Evolutionary conservation across 352 stramenopile species (phyloP).

Genomic region (Phytophthora sp.): DNA sequence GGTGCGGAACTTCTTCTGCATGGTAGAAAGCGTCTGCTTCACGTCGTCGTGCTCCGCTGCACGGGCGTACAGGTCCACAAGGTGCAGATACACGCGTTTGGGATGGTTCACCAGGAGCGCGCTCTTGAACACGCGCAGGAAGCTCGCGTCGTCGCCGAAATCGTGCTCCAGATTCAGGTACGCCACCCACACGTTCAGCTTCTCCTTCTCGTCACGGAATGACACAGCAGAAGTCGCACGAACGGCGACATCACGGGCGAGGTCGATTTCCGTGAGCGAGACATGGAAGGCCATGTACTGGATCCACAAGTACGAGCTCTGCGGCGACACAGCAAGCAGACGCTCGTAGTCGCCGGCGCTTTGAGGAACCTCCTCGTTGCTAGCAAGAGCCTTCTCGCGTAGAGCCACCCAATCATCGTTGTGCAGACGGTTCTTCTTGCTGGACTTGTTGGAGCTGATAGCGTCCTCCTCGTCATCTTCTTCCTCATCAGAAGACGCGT

Average conservation of each 20-base stretch:
- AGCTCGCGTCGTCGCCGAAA: conserved; percentile 92
- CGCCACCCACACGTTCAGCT: conserved; percentile 97
- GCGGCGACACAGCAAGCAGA: conserved; percentile 92
- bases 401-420: conserved; percentile 95
- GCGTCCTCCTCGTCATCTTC: conserved; percentile 52
- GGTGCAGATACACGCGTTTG: conserved; percentile 95
- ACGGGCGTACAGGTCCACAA: conserved; percentile 93
- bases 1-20: conserved; percentile 93
- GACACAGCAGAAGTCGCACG: conserved; percentile 94
- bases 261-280: conserved; percentile 93
- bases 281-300: conserved; percentile 98
- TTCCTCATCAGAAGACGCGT: conserved; percentile 59
- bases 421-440: conserved; percentile 90
- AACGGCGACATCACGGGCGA: conserved; percentile 92
- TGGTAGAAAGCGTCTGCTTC: conserved; percentile 77
- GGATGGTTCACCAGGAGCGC: conserved; percentile 94
- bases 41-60: conserved; percentile 72
- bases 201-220: conserved; percentile 96
- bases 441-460: conserved; percentile 83
- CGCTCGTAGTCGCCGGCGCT: conserved; percentile 95
- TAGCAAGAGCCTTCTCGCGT: conserved; percentile 93
- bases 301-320: conserved; percentile 97
- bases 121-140: conserved; percentile 91
- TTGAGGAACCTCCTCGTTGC: conserved; percentile 92
- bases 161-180: conserved; percentile 97